Conservation (phyloP, 352 stramenopile species). For the Achlya hypogyna region DNA sequence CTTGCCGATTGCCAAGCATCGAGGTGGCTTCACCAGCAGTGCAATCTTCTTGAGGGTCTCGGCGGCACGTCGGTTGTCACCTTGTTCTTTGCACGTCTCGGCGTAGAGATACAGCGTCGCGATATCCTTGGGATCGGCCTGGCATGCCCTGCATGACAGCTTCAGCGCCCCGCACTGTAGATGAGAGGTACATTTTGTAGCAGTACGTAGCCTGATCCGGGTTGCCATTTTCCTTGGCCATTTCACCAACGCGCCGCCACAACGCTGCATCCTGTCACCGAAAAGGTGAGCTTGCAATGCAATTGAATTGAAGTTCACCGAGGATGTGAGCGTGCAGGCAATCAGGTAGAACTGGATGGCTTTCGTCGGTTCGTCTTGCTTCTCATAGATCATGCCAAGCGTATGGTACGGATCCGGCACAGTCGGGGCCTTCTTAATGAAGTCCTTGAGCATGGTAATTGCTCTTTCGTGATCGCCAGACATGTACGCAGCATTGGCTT, state of each 20-base stretch:
- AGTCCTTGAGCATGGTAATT: conserved; percentile 74
- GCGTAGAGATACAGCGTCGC: conserved; percentile 75
- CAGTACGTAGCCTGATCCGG: conserved; percentile 78
- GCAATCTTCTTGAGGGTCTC: conserved; percentile 79
- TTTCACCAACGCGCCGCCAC: conserved; percentile 77
- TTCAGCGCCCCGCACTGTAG: neutral
- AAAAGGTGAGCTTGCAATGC: neutral
- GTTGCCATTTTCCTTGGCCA: conserved; percentile 82
- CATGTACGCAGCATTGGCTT: conserved; percentile 82
- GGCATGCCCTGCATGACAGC: conserved; percentile 31
- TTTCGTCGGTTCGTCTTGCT: conserved; percentile 68
- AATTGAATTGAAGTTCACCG: neutral
- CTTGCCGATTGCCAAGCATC: neutral
- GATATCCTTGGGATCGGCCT: conserved; percentile 68
- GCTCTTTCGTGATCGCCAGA: conserved; percentile 79
- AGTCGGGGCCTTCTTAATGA: conserved; percentile 83
- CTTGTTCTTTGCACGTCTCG: conserved; percentile 66
- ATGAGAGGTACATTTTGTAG: conserved; percentile 46
- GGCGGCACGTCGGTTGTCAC: conserved; percentile 65
- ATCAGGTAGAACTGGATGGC: conserved; percentile 82
- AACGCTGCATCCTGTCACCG: conserved; percentile 56
- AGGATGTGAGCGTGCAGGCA: conserved; percentile 59
- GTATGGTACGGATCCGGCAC: conserved; percentile 83
- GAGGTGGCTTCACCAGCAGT: neutral
- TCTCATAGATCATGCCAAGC: conserved; percentile 82